Conservation (phyloP, 2,329 filamentous ascomycete genomes). For the Pseudocercospora fuligena region DNA sequence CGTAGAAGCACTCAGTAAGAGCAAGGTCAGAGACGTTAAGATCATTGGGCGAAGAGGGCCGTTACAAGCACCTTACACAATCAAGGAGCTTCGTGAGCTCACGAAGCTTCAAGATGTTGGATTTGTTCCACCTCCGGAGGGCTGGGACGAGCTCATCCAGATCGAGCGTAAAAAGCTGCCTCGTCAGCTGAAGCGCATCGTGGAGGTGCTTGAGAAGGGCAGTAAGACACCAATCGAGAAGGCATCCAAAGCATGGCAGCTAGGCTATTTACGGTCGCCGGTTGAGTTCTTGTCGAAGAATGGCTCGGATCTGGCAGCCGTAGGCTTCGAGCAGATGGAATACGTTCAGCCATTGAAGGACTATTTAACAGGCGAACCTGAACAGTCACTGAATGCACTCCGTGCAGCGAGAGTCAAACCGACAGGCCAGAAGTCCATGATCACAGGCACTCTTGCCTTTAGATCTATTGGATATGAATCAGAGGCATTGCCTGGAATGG, state of each 20-base stretch:
- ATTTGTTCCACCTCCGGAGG: conserved; percentile 63
- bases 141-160: conserved; percentile 39
- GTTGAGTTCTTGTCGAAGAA: conserved; percentile 64
- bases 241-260: conserved; percentile 73
- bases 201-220: conserved; percentile 80
- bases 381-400: conserved; percentile 36
- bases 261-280: conserved; percentile 85
- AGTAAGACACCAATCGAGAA: conserved; percentile 57
- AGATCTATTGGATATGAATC: conserved; percentile 96
- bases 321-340: conserved; percentile 66
- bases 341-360: conserved; percentile 32
- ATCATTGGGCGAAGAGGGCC: conserved; percentile 90
- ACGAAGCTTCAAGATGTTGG: conserved; percentile 74
- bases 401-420: conserved; percentile 34
- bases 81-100: conserved; percentile 90
- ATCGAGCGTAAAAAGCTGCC: conserved; percentile 71
- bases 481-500: conserved; percentile 73
- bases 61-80: conserved; percentile 84
- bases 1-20: conserved; percentile 71
- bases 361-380: conserved; percentile 33
- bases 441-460: conserved; percentile 77
- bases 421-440: conserved; percentile 39
- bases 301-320: conserved; percentile 61
- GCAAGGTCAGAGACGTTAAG: conserved; percentile 76
- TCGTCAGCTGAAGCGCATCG: conserved; percentile 74